These are phyloP conservation scores for Leptodermis oblonga DNA, from an alignment of 257 asterid species.

Conservation along the genomic window DNA sequence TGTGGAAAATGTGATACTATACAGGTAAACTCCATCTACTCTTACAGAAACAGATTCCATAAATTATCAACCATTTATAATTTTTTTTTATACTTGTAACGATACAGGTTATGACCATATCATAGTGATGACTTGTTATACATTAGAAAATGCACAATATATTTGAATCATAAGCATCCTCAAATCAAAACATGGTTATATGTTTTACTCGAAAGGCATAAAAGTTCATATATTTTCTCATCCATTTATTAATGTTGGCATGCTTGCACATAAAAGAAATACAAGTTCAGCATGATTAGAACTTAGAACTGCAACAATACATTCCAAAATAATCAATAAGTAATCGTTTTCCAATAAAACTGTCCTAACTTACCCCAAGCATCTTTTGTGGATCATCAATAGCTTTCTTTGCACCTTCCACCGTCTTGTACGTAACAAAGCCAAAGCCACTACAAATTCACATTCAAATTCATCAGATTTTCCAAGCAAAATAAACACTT, in stretches of 20 bases:
- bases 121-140: not conserved
- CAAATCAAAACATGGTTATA: not conserved
- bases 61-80: not conserved
- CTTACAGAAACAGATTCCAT: not conserved
- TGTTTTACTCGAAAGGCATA: not conserved
- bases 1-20: too few relatives aligned
- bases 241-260: not conserved
- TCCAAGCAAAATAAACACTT: not conserved
- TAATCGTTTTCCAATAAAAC: not conserved
- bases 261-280: not conserved
- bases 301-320: not conserved
- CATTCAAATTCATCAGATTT: constrained; percentile 25
- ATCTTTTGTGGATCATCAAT: constrained; percentile 69
- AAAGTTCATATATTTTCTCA: not conserved
- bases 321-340: not conserved
- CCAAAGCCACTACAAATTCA: constrained; percentile 68
- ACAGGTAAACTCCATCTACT: not conserved
- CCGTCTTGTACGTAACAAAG: constrained; percentile 69
- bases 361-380: constrained; percentile 57
- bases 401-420: constrained; percentile 76
- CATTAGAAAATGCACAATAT: not conserved
- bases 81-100: not conserved
- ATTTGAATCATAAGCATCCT: not conserved
- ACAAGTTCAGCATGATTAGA: not conserved
- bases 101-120: not conserved